Evolutionary conservation across 306 rosid genomes (phyloP), one percentile per base, ranked within the genome.

Genomic region (Quercus wislizeni): DNA sequence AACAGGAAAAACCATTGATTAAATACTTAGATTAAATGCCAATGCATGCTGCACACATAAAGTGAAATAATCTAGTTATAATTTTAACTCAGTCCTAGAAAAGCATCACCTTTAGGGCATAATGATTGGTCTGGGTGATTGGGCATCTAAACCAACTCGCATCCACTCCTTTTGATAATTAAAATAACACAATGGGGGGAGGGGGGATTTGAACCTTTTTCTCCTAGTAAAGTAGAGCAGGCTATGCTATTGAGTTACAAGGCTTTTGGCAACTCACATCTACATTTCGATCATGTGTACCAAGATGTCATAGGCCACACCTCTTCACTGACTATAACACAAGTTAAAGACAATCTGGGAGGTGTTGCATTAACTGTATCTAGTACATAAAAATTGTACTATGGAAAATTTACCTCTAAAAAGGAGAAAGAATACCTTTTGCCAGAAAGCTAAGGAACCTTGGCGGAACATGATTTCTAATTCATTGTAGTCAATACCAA

Each of bases 401-500:
- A 61, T 17, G 25, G 18, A 51, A 70, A 31, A 31, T 52, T 69
- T 20, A 20, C 5, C 10, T 68, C 27, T 67, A 49, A 79, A 18
- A 20, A 19, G 52, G 56, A 79, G 13, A 74, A 72, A 57, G 64
- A 64, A 21, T 71, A 79, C 86, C 80, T 79, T 75, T 71, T 86
- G 88, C 93, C 97, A 75, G 73, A 85, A 94, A 78, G 77, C 84
- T 0, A 89, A 92, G 76, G 97, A 92, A 41, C 97, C 98, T 76
- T 73, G 92, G 76, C 90, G 89, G 73, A 86, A 92, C 90, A 94
- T 91, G 74, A 65, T 25, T 12, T 90, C 96, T 80, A 92, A 86
- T 27, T 78, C 55, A 68, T 79, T 83, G 80, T 92, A 94, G 69
- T 86, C 91, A 81, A 89, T 85, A 72, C 86, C 87, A 82, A 94